Base-by-base conservation (phyloP, 2,329 filamentous ascomycete genomes). In the Hymenoscyphus fructigenus region DNA sequence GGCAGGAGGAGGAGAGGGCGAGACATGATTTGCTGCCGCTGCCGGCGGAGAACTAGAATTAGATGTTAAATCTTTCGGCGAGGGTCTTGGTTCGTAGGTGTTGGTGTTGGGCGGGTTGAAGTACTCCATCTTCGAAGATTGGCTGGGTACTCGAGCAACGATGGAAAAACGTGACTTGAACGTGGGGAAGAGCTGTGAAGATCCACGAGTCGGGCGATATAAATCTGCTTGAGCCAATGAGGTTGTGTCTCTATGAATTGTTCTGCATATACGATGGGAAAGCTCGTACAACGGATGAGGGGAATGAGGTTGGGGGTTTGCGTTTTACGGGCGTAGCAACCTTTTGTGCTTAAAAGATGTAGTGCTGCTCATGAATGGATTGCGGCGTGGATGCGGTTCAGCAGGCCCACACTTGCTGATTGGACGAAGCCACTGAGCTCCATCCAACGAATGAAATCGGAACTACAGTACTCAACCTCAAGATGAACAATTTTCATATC, bases 111-210 rank as follows among this genome's bases (percentile, higher is more conserved):
- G 58, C 36, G 56, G 20, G 59, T 65, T 68, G 41, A 69, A 68
- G 60, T 67, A 67, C 60, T 69, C 69, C 69, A 69, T 70, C n/a
- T 62, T 36, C 28, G 20, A 20, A 17, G 53, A 20, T 14, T n/a
- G n/a, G n/a, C n/a, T 20, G 20, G 2, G 10, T 50, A n/a, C n/a
- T n/a, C n/a, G n/a, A n/a, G n/a, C n/a, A n/a, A n/a, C n/a, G n/a
- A 3, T 29, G 3, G 6, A 6, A 47, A 23, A 50, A 50, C 44
- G 44, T 50, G 44, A 50, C 44, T 50, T 3, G n/a, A 23, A 14
- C 3, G 36, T 38, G 36, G 36, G 36, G 36, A 38, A 14, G 34
- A 34, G 41, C 41, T 20, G 17, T 2, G 17, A 23, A 12, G n/a
- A 23, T 7, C 4, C n/a, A 20, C 2, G 1, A 9, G 9, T 47